Evolutionary conservation across 495 filamentous ascomycete genomes (phyloP), one percentile per base, ranked within the genome.

Genomic region (Penicillium subrubescens): DNA sequence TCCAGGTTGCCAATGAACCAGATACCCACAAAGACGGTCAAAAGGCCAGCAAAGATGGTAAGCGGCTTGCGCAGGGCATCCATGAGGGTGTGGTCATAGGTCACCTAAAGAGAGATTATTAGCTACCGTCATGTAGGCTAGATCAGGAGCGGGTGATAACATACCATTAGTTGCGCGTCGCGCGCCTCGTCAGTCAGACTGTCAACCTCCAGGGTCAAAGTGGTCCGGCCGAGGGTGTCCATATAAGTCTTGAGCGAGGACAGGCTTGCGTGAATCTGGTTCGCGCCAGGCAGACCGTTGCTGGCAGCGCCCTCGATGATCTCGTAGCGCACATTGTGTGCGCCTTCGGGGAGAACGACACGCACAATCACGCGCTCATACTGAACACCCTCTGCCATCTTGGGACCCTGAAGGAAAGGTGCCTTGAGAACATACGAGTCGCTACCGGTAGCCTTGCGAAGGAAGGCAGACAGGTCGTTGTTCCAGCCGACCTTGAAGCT

Each of bases 401-500:
- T 94, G 33, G 93, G 93, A 0, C 95, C 95, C 76, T 98, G 94
- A 17, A 99, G 79, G 77, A 99, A 96, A n/a, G 95, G 96, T 23
- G 97, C 91, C 74, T 92, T 95, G 35, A 99, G 84, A n/a, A 97
- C 85, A 68, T 91, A 94, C 6, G 85, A 83, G 39, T 91, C 88
- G 3, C 78, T 80, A 41, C 78, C 82, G 31, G 79, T 77, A 15
- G 80, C 63, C 68, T 86, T 87, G 57, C 91, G 86, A 59, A 99
- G 72, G 74, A 92, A 96, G 37, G 84, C 83, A 65, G 84, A 83
- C 23, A 96, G 83, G 60, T 94, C 86, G 58, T 90, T 89, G 81
- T 97, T 92, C 94, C 95, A 99, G 62, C 95, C 96, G 50, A 97
- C 86, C 51, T 89, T 89, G 81, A 97, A 99, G 64, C 89, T 94